These are phyloP conservation scores for Monilinia laxa DNA, from an alignment of 2,329 filamentous ascomycete species.

Conservation along the genomic window DNA sequence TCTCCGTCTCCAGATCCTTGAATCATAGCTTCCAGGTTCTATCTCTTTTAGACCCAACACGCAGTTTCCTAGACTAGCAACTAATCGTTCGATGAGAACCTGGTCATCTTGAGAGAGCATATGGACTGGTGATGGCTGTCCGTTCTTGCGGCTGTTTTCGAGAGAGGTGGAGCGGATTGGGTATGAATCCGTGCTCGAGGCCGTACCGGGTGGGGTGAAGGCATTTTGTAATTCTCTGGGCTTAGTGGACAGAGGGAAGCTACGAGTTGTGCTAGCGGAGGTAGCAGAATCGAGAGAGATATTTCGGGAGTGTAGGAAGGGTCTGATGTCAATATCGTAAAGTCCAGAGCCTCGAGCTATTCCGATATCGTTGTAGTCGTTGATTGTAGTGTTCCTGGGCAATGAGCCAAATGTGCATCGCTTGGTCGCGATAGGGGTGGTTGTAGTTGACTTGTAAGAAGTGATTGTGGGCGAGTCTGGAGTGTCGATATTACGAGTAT, in stretches of 20 bases:
- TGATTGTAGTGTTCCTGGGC: conserved; percentile 22
- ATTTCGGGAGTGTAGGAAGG: conserved; percentile 52
- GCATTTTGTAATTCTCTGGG: conserved; percentile 39
- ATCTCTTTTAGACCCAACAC: conserved; percentile 58
- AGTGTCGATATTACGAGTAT: neutral
- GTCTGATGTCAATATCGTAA: conserved; percentile 44
- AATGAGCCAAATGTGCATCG: conserved; percentile 37
- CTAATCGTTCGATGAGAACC: conserved; percentile 57
- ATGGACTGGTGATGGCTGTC: conserved; percentile 35
- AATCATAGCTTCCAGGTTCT: conserved; percentile 55
- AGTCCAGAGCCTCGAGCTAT: conserved; percentile 28
- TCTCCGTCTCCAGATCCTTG: conserved; percentile 64
- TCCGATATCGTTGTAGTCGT: conserved; percentile 23
- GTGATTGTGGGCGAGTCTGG: neutral
- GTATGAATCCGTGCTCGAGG: conserved; percentile 4
- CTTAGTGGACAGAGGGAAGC: conserved; percentile 60
- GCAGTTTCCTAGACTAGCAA: conserved; percentile 59
- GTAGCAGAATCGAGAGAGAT: neutral
- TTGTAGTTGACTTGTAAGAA: conserved; percentile 15
- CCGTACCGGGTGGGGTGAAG: conserved; percentile 18
- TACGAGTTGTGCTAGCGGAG: conserved; percentile 55
- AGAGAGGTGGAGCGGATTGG: conserved; percentile 22
- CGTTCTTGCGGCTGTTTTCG: conserved; percentile 27
- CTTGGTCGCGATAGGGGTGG: conserved; percentile 32
- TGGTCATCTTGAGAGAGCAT: conserved; percentile 53